These are phyloP conservation scores for Ceratobasidium sp. DNA, from an alignment of 1,284 basidiomycete species.

Conservation along the genomic window DNA sequence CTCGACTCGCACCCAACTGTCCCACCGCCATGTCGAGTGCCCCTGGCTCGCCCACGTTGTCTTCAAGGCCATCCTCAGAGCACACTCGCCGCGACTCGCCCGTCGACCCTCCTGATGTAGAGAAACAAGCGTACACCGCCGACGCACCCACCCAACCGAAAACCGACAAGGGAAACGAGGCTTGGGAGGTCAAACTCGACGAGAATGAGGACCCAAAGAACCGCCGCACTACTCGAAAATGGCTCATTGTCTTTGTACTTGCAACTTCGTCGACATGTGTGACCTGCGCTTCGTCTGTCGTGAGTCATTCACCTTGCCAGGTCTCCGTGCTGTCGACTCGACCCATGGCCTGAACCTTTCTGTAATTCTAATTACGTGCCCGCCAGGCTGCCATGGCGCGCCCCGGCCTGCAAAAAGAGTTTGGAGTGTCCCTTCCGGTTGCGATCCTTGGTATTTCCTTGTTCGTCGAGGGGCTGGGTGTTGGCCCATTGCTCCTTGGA, in stretches of 20 bases:
- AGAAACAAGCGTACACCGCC: constrained; percentile 6
- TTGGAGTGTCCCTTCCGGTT: constrained; percentile 67
- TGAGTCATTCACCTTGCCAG: constrained; percentile 51
- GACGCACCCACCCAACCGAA: not conserved
- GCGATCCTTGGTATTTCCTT: constrained; percentile 61
- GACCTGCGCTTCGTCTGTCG: constrained; percentile 74
- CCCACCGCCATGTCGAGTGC: constrained; percentile 11
- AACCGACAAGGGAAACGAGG: constrained; percentile 20
- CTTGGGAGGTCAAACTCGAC: constrained; percentile 42
- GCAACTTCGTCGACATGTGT: constrained; percentile 65
- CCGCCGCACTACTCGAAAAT: constrained; percentile 59
- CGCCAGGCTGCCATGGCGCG: constrained; percentile 71
- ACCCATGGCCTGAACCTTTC: constrained; percentile 32
- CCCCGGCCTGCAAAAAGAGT: constrained; percentile 62
- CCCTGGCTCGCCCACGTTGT: not conserved
- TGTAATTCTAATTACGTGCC: constrained; percentile 2
- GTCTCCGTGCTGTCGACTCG: not conserved
- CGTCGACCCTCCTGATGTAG: not conserved
- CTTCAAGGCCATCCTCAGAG: constrained; percentile 24
- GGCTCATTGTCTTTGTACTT: constrained; percentile 64
- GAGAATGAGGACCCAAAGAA: constrained; percentile 60
- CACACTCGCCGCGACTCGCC: constrained; percentile 17
- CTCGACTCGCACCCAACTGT: not conserved
- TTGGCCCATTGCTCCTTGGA: constrained; percentile 47
- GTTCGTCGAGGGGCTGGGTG: constrained; percentile 56